Conservation (phyloP, 1,284 basidiomycete species). For the Cryptococcus hybrid region DNA sequence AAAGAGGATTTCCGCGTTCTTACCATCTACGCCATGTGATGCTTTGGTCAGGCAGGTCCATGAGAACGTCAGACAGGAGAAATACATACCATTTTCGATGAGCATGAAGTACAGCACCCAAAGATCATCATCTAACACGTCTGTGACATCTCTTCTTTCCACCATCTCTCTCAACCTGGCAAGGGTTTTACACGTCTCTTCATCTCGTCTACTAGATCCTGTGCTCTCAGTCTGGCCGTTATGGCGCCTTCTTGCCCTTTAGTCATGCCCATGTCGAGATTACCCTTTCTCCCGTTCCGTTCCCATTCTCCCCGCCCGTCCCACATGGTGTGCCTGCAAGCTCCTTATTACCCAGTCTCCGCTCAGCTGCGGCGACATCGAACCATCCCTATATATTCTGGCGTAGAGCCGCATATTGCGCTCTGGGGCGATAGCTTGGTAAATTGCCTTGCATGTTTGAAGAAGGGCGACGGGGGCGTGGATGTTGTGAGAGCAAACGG, state of each 20-base stretch:
- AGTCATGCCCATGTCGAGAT: not conserved
- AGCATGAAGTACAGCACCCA: constrained; percentile 64
- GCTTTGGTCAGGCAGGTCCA: not conserved
- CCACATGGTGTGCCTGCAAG: not conserved
- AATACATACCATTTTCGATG: constrained; percentile 59
- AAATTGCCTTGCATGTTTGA: constrained; percentile 53
- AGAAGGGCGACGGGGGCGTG: constrained; percentile 55
- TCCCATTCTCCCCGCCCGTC: not conserved
- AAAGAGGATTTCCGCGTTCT: constrained; percentile 62
- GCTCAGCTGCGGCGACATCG: constrained; percentile 58
- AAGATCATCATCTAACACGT: constrained; percentile 50
- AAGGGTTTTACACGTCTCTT: constrained; percentile 30
- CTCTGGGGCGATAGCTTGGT: constrained; percentile 49
- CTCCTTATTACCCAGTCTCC: constrained; percentile 53
- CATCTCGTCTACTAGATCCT: constrained; percentile 36
- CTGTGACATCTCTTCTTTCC: constrained; percentile 18
- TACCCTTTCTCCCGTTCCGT: constrained; percentile 1
- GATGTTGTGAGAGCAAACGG: constrained; percentile 12
- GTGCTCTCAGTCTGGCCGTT: constrained; percentile 16
- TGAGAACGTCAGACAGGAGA: not conserved
- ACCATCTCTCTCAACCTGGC: constrained; percentile 28
- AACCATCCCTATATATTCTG: constrained; percentile 62
- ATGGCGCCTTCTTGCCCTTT: not conserved
- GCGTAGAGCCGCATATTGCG: constrained; percentile 62
- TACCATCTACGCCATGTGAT: constrained; percentile 54